Conservation (phyloP, 1,284 basidiomycete species). For the Bjerkandera adusta region DNA sequence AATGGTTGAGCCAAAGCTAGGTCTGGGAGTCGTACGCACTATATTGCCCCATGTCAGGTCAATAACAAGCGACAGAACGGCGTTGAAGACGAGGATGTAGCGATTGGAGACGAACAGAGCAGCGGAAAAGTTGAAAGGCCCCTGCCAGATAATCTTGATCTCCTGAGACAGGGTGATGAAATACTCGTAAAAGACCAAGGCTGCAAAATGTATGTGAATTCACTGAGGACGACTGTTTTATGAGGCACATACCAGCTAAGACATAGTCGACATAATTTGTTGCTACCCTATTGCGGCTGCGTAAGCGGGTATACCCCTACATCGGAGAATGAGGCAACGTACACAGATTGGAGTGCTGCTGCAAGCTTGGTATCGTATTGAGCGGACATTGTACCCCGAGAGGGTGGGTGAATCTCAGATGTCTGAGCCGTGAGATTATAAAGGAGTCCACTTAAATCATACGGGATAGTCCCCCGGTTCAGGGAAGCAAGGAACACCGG, state of each 20-base stretch:
- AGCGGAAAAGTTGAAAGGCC: not conserved
- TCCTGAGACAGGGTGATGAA: slow-evolving; percentile 8
- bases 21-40: not conserved
- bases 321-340: too few relatives aligned
- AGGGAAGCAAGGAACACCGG: too few relatives aligned
- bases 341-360: too few relatives aligned
- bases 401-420: too few relatives aligned
- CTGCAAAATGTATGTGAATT: not conserved
- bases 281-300: too few relatives aligned
- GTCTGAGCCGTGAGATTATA: too few relatives aligned
- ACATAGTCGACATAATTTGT: not conserved
- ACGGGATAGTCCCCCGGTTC: too few relatives aligned
- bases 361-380: too few relatives aligned
- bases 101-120: slow-evolving; percentile 7
- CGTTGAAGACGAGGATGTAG: slow-evolving; percentile 5
- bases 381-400: too few relatives aligned
- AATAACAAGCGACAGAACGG: not conserved
- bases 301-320: too few relatives aligned
- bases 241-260: not conserved
- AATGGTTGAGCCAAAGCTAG: not conserved
- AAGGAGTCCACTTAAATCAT: too few relatives aligned
- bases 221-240: not conserved
- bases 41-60: not conserved
- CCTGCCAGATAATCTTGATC: slow-evolving; percentile 8
- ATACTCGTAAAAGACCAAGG: slow-evolving; percentile 9